Conservation (phyloP, 768 basidiomycete genomes). For the Filobasidium wieringae region DNA sequence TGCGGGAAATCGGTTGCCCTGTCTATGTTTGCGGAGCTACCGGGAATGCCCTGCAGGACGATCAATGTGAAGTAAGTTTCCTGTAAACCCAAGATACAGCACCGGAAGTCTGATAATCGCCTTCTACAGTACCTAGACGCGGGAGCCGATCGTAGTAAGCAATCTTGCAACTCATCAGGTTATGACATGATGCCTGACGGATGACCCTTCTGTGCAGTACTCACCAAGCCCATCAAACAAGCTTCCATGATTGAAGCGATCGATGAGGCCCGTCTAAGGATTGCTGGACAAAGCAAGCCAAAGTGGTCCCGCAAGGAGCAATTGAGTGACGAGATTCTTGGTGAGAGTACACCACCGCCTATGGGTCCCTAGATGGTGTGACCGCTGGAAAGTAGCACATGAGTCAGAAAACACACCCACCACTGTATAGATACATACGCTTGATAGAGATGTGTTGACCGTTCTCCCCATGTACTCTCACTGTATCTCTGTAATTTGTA, state of each 20-base stretch:
- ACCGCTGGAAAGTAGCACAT: no score
- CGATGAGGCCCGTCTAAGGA: constrained; percentile 27
- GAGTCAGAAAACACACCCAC: no score
- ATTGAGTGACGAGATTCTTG: background rate
- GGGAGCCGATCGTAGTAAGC: constrained; percentile 27
- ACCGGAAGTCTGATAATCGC: background rate
- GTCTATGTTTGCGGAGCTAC: constrained; percentile 36
- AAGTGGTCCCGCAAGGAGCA: background rate
- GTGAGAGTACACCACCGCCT: background rate
- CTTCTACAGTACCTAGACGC: constrained; percentile 26
- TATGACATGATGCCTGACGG: background rate
- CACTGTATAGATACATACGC: no score
- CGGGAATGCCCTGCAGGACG: constrained; percentile 36
- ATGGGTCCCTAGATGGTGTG: no score
- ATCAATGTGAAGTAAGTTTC: constrained; percentile 21
- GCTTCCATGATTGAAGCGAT: constrained; percentile 27
- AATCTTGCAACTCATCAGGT: background rate
- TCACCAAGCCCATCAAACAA: constrained; percentile 36
- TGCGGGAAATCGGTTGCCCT: constrained; percentile 29
- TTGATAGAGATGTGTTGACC: no score
- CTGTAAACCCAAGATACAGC: background rate
- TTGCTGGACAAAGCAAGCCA: constrained; percentile 30
- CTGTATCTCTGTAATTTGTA: no score
- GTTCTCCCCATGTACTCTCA: no score
- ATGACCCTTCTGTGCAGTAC: constrained; percentile 15